phyloP scores from a whole-genome alignment of 2,329 filamentous ascomycete species.

The Tolypocladium sp. region DNA sequence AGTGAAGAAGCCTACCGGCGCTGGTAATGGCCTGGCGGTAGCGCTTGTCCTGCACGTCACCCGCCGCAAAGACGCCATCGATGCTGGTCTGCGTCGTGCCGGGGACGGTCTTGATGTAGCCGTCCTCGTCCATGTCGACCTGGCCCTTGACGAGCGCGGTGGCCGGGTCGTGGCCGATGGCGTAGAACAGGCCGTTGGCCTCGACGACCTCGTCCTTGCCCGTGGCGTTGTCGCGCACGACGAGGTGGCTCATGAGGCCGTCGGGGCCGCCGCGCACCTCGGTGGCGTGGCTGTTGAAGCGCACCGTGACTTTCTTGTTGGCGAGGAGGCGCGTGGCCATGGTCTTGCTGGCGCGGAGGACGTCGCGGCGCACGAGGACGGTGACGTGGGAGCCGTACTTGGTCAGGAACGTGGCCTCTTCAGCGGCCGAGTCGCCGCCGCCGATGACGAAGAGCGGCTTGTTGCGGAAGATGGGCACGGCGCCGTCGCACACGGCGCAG shows the following conservation, averaged over 20 bases:
- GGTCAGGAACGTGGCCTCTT: slow-evolving; percentile 94
- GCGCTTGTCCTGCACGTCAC: slow-evolving; percentile 96
- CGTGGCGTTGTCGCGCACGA: slow-evolving; percentile 69
- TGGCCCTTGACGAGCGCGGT: slow-evolving; percentile 86
- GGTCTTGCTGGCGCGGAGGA: slow-evolving; percentile 78
- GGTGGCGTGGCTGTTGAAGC: slow-evolving; percentile 71
- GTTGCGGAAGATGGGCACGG: slow-evolving; percentile 93
- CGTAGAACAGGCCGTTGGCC: slow-evolving; percentile 93
- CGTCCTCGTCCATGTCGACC: slow-evolving; percentile 78
- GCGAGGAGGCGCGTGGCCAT: slow-evolving; percentile 79
- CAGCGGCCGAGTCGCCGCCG: slow-evolving; percentile 91
- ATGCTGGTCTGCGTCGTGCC: slow-evolving; percentile 83
- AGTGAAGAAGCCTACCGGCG: slow-evolving; percentile 53
- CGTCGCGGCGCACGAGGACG: slow-evolving; percentile 81
- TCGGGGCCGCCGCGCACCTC: slow-evolving; percentile 81
- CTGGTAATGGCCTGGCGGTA: slow-evolving; percentile 98
- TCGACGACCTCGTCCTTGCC: slow-evolving; percentile 75
- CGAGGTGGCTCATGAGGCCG: slow-evolving; percentile 80
- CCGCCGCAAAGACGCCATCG: slow-evolving; percentile 89
- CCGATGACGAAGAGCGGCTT: slow-evolving; percentile 94
- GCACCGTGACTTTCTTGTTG: slow-evolving; percentile 85
- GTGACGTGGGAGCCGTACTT: slow-evolving; percentile 96
- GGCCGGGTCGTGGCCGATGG: slow-evolving; percentile 92
- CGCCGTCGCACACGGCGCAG: slow-evolving; percentile 95
- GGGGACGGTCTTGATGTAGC: slow-evolving; percentile 82